Evolutionary conservation across 148 eudicot species (phyloP).

Genomic region (Simmondsia chinensis): DNA sequence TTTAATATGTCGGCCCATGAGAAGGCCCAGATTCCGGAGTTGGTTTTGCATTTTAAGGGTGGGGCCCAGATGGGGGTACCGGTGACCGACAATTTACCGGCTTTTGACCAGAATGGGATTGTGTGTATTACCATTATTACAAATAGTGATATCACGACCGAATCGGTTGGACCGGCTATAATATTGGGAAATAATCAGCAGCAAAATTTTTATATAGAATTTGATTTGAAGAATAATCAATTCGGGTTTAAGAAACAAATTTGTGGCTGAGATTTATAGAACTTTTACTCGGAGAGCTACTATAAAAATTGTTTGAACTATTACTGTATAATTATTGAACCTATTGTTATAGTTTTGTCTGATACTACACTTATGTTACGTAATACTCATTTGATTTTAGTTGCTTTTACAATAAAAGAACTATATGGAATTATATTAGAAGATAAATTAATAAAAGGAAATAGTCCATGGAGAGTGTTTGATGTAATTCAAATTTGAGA

Average conservation of each 20-base stretch:
- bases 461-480: too few species aligned
- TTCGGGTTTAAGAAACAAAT: slow-evolving; percentile 28
- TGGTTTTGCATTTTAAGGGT: slow-evolving; percentile 34
- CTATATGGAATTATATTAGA: too few species aligned
- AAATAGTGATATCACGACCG: too few species aligned
- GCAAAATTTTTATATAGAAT: slow-evolving; percentile 37
- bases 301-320: too few species aligned
- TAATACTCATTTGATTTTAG: too few species aligned
- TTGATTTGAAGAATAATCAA: slow-evolving; percentile 33
- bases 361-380: too few species aligned
- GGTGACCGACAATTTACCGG: slow-evolving; percentile 23
- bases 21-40: slow-evolving; percentile 19
- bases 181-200: slow-evolving; percentile 35
- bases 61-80: slow-evolving; percentile 41
- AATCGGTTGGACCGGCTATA: slow-evolving; percentile 21
- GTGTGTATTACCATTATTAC: slow-evolving; percentile 30
- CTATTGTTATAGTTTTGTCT: too few species aligned
- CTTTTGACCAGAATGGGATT: slow-evolving; percentile 7
- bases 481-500: too few species aligned
- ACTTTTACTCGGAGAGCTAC: too few species aligned
- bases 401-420: too few species aligned
- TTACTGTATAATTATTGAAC: too few species aligned
- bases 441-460: too few species aligned
- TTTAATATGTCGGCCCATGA: slow-evolving; percentile 13
- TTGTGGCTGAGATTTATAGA: slow-evolving; percentile 10